Base-by-base conservation (phyloP, 2,329 filamentous ascomycete species). In the Elsinoe australis region DNA sequence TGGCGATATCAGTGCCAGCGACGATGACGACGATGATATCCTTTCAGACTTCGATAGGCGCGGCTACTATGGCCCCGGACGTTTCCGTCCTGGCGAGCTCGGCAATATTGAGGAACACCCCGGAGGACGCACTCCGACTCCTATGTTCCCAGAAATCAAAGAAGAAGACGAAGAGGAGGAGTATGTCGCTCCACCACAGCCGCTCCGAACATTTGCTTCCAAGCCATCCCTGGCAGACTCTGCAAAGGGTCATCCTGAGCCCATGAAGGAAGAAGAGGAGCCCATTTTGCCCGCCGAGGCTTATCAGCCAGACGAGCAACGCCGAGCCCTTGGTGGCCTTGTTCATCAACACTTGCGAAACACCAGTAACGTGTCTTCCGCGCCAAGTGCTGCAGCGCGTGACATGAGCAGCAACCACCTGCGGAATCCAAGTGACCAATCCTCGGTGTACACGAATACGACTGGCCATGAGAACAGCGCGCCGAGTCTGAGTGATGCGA, bases 271-370 rank as follows among this genome's bases (percentile, higher is more conserved):
- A 14, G 39, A 44, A 12, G 62, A 64, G 19, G 56, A 61, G 14
- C 57, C 59, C 12, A 31, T 50, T 2, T n/a, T 44, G 10, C 39
- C 39, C 10, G 39, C 39, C 8, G 39, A 44, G 18, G 24, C 39
- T 3, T 44, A 44, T 32, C 39, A 26, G 14, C 39, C 39, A 4
- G 26, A 26, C 9, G 39, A 44, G 8, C 39, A 44, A 15, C 29
- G 39, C 39, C 38, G 34, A 18, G 44, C 44, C 22, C 45, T 51
- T n/a, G 46, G 49, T 58, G 85, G 84, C 1, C 77, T 95, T 71
- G 82, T 95, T 36, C 80, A 84, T 24, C 83, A 87, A 52, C 89
- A 95, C 67, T 68, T 95, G 33, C 79, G 89, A 48, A 79, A 78
- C 17, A 80, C 83, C 52, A 95, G 88, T 64, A 81, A 80, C 15